Conservation (phyloP, 352 stramenopile species). For the Pythium aquatile region DNA sequence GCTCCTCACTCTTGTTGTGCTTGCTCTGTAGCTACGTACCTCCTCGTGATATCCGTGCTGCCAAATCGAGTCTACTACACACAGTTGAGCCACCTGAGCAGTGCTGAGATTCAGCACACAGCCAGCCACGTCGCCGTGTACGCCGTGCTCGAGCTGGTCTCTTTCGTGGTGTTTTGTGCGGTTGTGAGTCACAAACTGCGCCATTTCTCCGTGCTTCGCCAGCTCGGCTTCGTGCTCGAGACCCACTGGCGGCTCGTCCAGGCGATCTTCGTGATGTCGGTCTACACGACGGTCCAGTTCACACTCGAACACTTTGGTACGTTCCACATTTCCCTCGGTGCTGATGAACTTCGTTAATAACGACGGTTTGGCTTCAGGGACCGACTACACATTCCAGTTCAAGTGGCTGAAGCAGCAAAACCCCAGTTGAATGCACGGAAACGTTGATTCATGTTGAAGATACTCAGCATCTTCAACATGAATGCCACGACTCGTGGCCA, state of each 20-base stretch:
- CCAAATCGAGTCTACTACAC: not conserved
- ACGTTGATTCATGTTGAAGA: too few relatives aligned
- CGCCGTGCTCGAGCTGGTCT: slow-evolving; percentile 7
- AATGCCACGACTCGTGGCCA: too few relatives aligned
- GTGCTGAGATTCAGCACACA: not conserved
- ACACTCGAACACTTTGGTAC: slow-evolving; percentile 15
- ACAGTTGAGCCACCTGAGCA: not conserved
- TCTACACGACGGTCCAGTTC: slow-evolving; percentile 12
- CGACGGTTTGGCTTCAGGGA: too few relatives aligned
- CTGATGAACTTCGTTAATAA: too few relatives aligned
- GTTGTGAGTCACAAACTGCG: not conserved
- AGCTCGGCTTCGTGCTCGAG: slow-evolving; percentile 35
- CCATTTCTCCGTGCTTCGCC: slow-evolving; percentile 4
- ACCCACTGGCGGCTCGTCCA: slow-evolving; percentile 26
- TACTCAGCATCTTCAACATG: too few relatives aligned
- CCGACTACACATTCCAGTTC: too few relatives aligned
- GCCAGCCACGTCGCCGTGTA: not conserved
- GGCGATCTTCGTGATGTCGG: slow-evolving; percentile 18
- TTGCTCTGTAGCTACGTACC: not conserved
- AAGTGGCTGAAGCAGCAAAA: too few relatives aligned
- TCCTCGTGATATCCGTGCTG: not conserved
- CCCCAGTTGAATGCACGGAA: too few relatives aligned
- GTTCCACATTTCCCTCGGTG: too few relatives aligned
- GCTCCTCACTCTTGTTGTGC: not conserved
- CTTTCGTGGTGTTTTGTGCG: slow-evolving; percentile 3